phyloP scores from a whole-genome alignment of 208 protist species.

The Trypanosoma lewisi region DNA sequence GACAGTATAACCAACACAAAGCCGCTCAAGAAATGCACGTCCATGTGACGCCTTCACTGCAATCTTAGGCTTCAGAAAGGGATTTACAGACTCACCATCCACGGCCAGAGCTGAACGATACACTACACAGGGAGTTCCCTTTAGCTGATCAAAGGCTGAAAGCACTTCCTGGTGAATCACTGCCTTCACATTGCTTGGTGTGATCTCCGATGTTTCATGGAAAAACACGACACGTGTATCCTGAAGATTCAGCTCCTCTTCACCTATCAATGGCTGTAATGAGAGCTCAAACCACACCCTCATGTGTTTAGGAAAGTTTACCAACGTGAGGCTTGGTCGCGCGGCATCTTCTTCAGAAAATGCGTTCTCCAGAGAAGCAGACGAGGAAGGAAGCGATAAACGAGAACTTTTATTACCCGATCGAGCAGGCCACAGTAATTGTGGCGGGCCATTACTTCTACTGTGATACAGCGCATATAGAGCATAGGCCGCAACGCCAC shows the following conservation, averaged over 20 bases:
- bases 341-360: neutral
- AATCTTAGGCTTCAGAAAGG: conserved; percentile 36
- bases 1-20: conserved; percentile 69
- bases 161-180: conserved; percentile 38
- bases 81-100: conserved; percentile 40
- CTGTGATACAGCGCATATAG: conserved; percentile 34
- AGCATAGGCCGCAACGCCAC: conserved; percentile 18
- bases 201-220: conserved; percentile 44
- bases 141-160: conserved; percentile 47
- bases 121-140: conserved; percentile 32
- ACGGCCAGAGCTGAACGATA: conserved; percentile 46
- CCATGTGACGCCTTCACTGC: conserved; percentile 33
- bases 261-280: conserved; percentile 29
- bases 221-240: conserved; percentile 59
- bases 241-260: conserved; percentile 28
- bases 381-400: neutral
- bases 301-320: conserved; percentile 55
- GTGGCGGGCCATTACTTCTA: conserved; percentile 26
- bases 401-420: neutral
- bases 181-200: conserved; percentile 26
- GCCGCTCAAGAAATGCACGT: conserved; percentile 37
- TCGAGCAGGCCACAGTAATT: conserved; percentile 33
- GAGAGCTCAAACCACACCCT: conserved; percentile 19
- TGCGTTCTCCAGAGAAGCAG: neutral
- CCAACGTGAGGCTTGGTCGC: conserved; percentile 32